Evolutionary conservation across 805 yeast genomes (phyloP).

Genomic region (Schwanniomyces sp.): DNA sequence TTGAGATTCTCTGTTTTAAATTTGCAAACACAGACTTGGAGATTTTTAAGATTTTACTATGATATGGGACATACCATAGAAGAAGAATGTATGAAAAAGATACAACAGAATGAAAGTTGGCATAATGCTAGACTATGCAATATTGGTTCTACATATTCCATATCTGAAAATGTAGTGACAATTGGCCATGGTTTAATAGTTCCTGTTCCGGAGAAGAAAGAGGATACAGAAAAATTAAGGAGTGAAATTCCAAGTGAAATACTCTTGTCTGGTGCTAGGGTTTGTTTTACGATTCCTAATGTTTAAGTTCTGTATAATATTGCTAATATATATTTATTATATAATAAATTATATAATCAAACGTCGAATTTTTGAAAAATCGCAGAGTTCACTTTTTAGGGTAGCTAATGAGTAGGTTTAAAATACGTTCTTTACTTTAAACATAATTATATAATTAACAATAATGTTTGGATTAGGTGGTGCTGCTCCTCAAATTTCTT

Average conservation of each 20-base stretch:
- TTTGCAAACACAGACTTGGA: conserved; percentile 42
- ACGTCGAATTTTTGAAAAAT: conserved; percentile 2
- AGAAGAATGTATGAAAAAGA: conserved; percentile 16
- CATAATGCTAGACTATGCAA: conserved; percentile 27
- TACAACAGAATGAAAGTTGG: conserved; percentile 18
- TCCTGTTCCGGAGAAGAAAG: conserved; percentile 30
- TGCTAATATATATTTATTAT: background rate
- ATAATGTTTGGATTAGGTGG: conserved; percentile 78
- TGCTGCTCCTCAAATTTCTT: conserved; percentile 67
- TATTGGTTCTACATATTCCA: conserved; percentile 30
- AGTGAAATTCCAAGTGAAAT: conserved; percentile 16
- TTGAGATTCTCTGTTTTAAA: conserved; percentile 36
- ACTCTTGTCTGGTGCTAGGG: conserved; percentile 35
- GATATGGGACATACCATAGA: conserved; percentile 27
- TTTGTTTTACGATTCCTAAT: conserved; percentile 37
- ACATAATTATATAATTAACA: conserved; percentile 2
- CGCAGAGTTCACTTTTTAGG: conserved; percentile 2
- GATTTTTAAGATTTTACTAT: conserved; percentile 32
- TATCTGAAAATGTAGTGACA: conserved; percentile 35
- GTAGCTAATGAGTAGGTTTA: background rate
- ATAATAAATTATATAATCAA: conserved; percentile 3
- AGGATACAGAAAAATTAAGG: conserved; percentile 20
- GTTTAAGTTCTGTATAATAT: conserved; percentile 14
- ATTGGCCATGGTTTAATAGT: conserved; percentile 36
- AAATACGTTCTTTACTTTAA: conserved; percentile 1